A percentile compares a stretch with the other conserved stretches of the same genome.
These are phyloP conservation scores for Alternaria viburni DNA, from an alignment of 2,329 filamentous ascomycete species.

Conservation along the genomic window DNA sequence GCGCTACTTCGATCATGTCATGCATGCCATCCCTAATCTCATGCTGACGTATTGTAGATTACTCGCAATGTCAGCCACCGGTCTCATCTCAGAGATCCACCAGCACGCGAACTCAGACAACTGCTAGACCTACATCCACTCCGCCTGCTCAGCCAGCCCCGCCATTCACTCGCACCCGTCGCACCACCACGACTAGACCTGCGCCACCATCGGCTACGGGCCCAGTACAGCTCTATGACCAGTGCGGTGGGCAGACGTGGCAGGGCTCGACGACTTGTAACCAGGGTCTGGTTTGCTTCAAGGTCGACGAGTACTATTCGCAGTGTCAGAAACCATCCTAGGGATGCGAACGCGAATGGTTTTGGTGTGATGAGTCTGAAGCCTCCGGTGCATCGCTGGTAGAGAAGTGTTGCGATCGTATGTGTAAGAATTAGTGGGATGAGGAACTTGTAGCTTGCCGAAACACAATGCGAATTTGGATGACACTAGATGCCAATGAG, in stretches of 20 bases:
- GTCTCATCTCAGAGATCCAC: not conserved
- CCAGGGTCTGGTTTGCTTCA: slow-evolving; percentile 13
- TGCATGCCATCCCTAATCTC: not conserved
- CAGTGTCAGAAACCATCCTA: slow-evolving; percentile 17
- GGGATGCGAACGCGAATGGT: no score
- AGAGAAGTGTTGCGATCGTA: not conserved
- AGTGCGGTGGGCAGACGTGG: slow-evolving; percentile 18
- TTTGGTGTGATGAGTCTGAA: no score
- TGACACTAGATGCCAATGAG: no score
- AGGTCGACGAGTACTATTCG: slow-evolving; percentile 24
- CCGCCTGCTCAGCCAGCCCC: not conserved
- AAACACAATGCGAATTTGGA: not conserved
- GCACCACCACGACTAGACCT: not conserved
- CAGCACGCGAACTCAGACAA: slow-evolving; percentile 1
- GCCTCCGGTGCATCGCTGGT: not conserved
- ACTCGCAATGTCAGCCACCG: slow-evolving; percentile 15
- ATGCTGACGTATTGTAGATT: not conserved
- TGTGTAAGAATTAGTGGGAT: not conserved
- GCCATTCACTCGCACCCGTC: not conserved
- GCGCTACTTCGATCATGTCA: not conserved
- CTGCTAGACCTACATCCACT: not conserved
- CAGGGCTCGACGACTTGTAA: slow-evolving; percentile 9
- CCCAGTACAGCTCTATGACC: slow-evolving; percentile 17
- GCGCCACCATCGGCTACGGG: slow-evolving; percentile 8
- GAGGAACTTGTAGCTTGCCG: not conserved